These are phyloP conservation scores for Fusarium sp. DNA, from an alignment of 2,329 filamentous ascomycete genomes.

Conservation along the genomic window DNA sequence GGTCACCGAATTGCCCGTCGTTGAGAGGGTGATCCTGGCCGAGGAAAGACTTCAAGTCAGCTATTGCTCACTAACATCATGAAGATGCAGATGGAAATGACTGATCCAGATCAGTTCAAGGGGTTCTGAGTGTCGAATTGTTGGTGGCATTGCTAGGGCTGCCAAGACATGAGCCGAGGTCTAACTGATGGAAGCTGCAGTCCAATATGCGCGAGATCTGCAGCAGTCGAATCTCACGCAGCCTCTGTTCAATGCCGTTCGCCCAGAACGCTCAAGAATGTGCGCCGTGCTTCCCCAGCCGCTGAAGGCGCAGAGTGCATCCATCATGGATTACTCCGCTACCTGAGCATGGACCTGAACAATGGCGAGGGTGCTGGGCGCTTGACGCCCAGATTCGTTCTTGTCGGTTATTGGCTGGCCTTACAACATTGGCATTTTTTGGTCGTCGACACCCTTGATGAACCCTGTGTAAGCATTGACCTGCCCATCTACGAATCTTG, in stretches of 20 bases:
- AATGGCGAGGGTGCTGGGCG: neutral
- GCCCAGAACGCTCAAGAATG: neutral
- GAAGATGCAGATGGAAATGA: neutral
- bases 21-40: neutral
- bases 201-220: neutral
- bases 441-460: slow-evolving; percentile 14
- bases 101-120: neutral
- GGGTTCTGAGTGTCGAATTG: neutral
- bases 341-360: neutral
- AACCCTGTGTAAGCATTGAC: slow-evolving; percentile 15
- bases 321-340: neutral
- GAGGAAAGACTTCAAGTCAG: neutral
- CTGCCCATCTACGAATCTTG: neutral
- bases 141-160: neutral
- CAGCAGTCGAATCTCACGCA: neutral
- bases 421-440: slow-evolving; percentile 28
- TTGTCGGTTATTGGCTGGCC: slow-evolving; percentile 31
- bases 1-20: slow-evolving; percentile 1
- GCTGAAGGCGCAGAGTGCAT: neutral
- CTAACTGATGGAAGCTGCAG: neutral
- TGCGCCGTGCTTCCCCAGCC: slow-evolving; percentile 1
- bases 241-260: slow-evolving; percentile 2
- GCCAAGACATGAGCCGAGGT: slow-evolving; percentile 21
- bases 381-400: slow-evolving; percentile 11
- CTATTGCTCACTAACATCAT: neutral